Evolutionary conservation across 352 stramenopile genomes (phyloP).

Genomic region (Phytophthora pseudosyringae): DNA sequence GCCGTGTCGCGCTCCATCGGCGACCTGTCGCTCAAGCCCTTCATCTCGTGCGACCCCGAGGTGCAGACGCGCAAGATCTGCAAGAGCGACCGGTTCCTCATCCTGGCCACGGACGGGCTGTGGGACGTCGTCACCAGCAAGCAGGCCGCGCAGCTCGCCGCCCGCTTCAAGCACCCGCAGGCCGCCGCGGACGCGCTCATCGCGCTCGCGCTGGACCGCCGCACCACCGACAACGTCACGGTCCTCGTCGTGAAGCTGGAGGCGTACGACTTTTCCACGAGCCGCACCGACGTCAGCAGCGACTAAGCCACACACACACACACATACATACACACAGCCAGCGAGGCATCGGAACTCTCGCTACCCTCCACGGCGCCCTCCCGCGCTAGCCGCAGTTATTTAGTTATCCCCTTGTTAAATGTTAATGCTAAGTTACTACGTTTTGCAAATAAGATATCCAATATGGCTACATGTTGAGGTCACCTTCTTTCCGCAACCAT

Average conservation of each 20-base stretch:
- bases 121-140: slow-evolving; percentile 86
- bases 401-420: slow-evolving; percentile 19
- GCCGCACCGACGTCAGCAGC: slow-evolving; percentile 33
- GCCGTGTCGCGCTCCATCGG: slow-evolving; percentile 87
- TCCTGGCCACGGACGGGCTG: slow-evolving; percentile 82
- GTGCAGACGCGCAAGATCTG: slow-evolving; percentile 67
- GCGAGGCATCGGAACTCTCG: slow-evolving; percentile 14
- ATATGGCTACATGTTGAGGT: slow-evolving; percentile 5
- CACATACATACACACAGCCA: neutral
- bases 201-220: slow-evolving; percentile 55
- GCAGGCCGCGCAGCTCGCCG: slow-evolving; percentile 61
- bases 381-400: slow-evolving; percentile 31
- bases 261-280: slow-evolving; percentile 49
- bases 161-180: slow-evolving; percentile 59
- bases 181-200: slow-evolving; percentile 66
- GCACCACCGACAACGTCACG: slow-evolving; percentile 82
- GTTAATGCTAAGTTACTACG: slow-evolving; percentile 30
- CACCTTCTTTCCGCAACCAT: neutral
- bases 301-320: slow-evolving; percentile 3
- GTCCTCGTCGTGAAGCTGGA: slow-evolving; percentile 76
- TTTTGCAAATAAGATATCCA: neutral
- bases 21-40: slow-evolving; percentile 78
- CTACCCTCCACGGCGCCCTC: slow-evolving; percentile 9
- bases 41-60: slow-evolving; percentile 82
- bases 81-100: slow-evolving; percentile 73